Evolutionary conservation across 2,329 filamentous ascomycete species (phyloP).

Genomic region (Nothomitra cinnamomea): DNA sequence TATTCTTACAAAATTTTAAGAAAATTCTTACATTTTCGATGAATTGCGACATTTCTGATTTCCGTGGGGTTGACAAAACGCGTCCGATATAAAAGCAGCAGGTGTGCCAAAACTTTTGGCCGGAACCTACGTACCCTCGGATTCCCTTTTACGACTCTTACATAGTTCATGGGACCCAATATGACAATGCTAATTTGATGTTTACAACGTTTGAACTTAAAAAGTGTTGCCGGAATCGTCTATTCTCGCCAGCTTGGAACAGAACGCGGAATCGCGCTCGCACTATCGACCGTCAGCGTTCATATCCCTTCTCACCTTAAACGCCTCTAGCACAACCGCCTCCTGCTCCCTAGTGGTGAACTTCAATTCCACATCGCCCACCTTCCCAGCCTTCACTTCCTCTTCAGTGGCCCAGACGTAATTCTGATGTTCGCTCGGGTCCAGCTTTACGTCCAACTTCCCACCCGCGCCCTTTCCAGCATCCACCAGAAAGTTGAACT

Average conservation of each 20-base stretch:
- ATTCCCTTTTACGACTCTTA: not conserved
- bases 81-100: too few relatives aligned
- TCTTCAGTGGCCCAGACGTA: constrained; percentile 23
- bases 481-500: constrained; percentile 23
- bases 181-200: not conserved
- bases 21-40: too few relatives aligned
- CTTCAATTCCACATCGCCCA: not conserved
- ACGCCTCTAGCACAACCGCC: not conserved
- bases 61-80: too few relatives aligned
- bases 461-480: constrained; percentile 14
- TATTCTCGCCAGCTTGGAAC: not conserved
- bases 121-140: too few relatives aligned
- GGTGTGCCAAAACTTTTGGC: too few relatives aligned
- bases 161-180: not conserved
- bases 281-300: not conserved
- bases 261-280: not conserved
- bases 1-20: too few relatives aligned
- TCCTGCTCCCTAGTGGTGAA: not conserved
- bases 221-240: not conserved
- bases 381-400: constrained; percentile 13
- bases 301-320: not conserved
- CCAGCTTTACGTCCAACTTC: constrained; percentile 16
- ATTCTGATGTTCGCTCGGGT: constrained; percentile 20
- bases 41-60: too few relatives aligned
- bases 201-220: not conserved